These are phyloP conservation scores for Tanacetum coccineum DNA, from an alignment of 129 eudicot species.

Conservation along the genomic window DNA sequence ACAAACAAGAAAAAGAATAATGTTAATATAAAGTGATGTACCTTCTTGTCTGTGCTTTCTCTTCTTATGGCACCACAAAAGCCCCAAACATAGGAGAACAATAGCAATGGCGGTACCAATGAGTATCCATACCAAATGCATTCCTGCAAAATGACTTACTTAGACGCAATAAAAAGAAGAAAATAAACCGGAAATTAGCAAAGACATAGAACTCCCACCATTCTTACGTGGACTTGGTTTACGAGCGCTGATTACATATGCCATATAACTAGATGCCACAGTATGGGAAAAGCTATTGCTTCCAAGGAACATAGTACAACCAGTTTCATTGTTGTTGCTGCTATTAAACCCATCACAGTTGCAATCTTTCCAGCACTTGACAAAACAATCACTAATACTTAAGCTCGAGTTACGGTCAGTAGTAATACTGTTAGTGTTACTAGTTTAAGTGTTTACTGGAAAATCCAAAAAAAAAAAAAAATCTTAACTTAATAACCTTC, in stretches of 20 bases:
- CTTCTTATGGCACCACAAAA: constrained; percentile 18
- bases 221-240: background rate
- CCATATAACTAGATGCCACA: background rate
- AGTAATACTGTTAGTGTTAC: background rate
- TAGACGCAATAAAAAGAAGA: background rate
- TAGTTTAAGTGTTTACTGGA: no score
- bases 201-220: no score
- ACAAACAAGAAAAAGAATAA: no score
- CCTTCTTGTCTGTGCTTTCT: constrained; percentile 32
- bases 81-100: constrained; percentile 17
- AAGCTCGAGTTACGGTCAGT: background rate
- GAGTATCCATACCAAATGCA: constrained; percentile 14
- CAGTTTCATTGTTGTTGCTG: background rate
- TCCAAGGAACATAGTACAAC: background rate
- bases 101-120: constrained; percentile 1
- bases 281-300: background rate
- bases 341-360: background rate
- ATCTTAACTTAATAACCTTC: no score
- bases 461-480: no score
- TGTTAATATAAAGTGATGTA: background rate
- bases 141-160: background rate
- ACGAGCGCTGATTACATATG: background rate
- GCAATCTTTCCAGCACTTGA: background rate
- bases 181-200: background rate
- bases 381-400: background rate